phyloP scores from a whole-genome alignment of 129 eudicot genomes.

The Arctium minus region DNA sequence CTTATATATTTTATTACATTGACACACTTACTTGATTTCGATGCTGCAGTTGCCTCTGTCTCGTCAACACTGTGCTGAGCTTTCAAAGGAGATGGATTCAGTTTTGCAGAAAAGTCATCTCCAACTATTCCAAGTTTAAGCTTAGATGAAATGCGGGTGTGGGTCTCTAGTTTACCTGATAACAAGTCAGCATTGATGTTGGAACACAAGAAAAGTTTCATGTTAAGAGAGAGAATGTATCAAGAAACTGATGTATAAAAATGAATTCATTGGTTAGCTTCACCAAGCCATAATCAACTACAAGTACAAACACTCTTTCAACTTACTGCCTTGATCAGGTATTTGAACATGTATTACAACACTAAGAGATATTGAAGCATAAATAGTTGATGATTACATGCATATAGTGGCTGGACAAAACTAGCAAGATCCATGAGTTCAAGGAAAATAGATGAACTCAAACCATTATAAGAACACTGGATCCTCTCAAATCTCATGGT shows the following conservation, averaged over 20 bases:
- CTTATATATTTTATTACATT: not conserved
- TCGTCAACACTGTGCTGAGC: conserved; percentile 36
- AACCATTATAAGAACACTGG: too few relatives aligned
- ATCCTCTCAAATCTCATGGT: too few relatives aligned
- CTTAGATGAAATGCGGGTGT: conserved; percentile 72
- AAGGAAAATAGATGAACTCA: too few relatives aligned
- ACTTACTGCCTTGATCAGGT: not conserved
- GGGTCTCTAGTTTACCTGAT: conserved; percentile 70
- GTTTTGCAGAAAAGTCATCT: conserved; percentile 64
- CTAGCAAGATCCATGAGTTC: too few relatives aligned
- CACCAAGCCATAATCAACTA: not conserved
- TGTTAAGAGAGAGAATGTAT: not conserved
- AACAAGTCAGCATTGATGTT: not conserved
- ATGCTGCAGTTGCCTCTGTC: conserved; percentile 43
- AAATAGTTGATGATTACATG: too few relatives aligned
- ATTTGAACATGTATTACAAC: not conserved
- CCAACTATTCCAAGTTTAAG: conserved; percentile 69
- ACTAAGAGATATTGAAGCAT: not conserved
- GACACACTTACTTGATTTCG: conserved; percentile 54
- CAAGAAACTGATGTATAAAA: too few relatives aligned
- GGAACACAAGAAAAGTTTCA: not conserved
- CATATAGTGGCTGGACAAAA: too few relatives aligned
- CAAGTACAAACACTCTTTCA: not conserved
- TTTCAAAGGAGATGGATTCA: conserved; percentile 38
- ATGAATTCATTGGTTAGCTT: too few relatives aligned